These are phyloP conservation scores for Globisporangium apiculatum DNA, from an alignment of 352 stramenopile genomes.

Conservation along the genomic window DNA sequence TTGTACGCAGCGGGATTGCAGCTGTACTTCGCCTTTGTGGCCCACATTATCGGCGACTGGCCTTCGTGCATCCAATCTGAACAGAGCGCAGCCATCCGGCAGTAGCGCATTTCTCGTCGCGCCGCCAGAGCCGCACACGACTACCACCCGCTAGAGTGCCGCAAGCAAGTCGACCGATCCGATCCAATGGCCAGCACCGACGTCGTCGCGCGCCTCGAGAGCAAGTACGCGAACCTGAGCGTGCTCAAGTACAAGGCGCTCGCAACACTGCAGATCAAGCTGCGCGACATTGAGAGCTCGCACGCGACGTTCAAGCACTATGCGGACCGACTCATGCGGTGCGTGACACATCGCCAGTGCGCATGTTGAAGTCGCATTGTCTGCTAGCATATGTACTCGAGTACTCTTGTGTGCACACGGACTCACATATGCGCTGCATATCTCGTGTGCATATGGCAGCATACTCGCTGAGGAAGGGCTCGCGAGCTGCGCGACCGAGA, in stretches of 20 bases:
- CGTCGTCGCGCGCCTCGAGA: slow-evolving; percentile 43
- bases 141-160: not conserved
- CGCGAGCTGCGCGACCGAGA: slow-evolving; percentile 49
- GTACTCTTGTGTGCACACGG: too few species aligned
- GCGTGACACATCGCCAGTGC: not conserved
- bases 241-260: slow-evolving; percentile 65
- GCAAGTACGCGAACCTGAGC: slow-evolving; percentile 51
- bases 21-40: too few species aligned
- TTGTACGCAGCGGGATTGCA: too few species aligned
- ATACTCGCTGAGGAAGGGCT: slow-evolving; percentile 71
- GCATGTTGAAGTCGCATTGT: too few species aligned
- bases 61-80: too few species aligned
- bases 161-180: too few species aligned
- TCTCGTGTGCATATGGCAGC: slow-evolving; percentile 11
- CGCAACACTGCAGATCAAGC: slow-evolving; percentile 58
- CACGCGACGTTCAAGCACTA: slow-evolving; percentile 77
- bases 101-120: slow-evolving; percentile 3
- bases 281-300: slow-evolving; percentile 59
- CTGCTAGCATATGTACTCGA: too few species aligned
- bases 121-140: slow-evolving; percentile 2
- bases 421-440: too few species aligned
- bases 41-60: too few species aligned
- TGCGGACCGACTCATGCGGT: slow-evolving; percentile 75
- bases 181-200: slow-evolving; percentile 31
- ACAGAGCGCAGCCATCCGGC: too few species aligned